Evolutionary conservation across 2,329 filamentous ascomycete species (phyloP), one percentile per base, ranked within the genome.

Genomic region (Pseudonectria foliicola): DNA sequence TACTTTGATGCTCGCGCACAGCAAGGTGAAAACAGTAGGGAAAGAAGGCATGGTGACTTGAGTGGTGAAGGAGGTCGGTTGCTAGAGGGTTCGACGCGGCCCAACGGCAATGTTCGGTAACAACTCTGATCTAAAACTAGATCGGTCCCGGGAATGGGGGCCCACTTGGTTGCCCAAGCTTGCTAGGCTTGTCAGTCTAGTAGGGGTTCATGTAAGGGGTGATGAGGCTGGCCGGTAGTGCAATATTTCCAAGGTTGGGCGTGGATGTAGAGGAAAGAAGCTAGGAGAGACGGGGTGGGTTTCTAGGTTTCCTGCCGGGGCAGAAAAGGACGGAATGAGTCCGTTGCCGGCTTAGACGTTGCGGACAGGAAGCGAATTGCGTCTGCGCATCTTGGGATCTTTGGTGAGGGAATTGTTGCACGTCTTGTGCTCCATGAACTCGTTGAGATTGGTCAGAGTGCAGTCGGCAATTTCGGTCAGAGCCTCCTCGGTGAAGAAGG

Each of bases 401-500:
- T 50, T 54, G 12, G 54, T 59, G 38, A 62, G 40, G 25, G 56
- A 55, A 33, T 62, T 60, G 35, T 44, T 50, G 46, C 66, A 45
- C 25, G 49, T 53, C 29, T 45, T 42, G 27, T 42, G 49, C 8
- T 39, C 42, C 15, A 55, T 46, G 13, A 70, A 68, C 40, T 73
- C 67, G 18, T 62, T 61, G 4, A 80, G 50, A 52, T 82, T 82
- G 37, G 60, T 56, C 40, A 82, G 48, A 2, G 77, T 82, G 34
- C 66, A 71, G 29, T 71, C 67, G 2, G 78, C 70, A 47, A 83
- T 84, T 57, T 81, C 77, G 7, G 62, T 61, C 31, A 84, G 58
- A 1, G 80, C 80, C 58, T 83, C 78, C 24, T 71, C 61, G 5
- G 79, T 83, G 48, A 84, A 80, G 59, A 83, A 84, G 2, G 75